phyloP scores from a whole-genome alignment of 2,329 filamentous ascomycete genomes.

The Neophaeococcomyces mojaviensis region DNA sequence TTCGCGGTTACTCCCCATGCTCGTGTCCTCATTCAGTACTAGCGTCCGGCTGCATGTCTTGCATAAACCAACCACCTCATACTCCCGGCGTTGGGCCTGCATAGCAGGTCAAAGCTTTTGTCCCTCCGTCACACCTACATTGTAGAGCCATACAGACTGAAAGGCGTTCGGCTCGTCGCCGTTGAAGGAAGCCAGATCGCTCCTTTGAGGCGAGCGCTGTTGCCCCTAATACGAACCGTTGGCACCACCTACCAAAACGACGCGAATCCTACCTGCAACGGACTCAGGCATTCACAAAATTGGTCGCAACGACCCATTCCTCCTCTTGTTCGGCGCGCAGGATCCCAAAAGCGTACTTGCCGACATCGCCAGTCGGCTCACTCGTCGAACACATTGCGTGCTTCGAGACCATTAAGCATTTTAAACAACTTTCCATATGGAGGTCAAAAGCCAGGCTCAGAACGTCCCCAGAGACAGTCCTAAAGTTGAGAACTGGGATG shows the following conservation, averaged over 20 bases:
- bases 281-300: no score
- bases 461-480: conserved; percentile 3
- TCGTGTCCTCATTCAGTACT: no score
- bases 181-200: not conserved
- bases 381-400: not conserved
- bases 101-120: conserved; percentile 3
- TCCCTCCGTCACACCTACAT: not conserved
- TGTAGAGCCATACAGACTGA: not conserved
- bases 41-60: no score
- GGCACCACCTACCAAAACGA: not conserved
- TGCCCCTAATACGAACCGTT: not conserved
- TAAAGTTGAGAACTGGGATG: conserved; percentile 40
- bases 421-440: not conserved
- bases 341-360: no score
- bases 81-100: not conserved
- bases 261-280: not conserved
- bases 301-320: no score
- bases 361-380: no score
- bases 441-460: not conserved
- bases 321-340: no score
- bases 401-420: not conserved
- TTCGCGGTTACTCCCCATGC: no score
- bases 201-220: not conserved
- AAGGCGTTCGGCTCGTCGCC: not conserved
- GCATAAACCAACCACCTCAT: conserved; percentile 4